Percentiles rank a stretch among this genome's conserved stretches.
Evolutionary conservation across 2,329 filamentous ascomycete species (phyloP).

Genomic region (Alternaria dauci): DNA sequence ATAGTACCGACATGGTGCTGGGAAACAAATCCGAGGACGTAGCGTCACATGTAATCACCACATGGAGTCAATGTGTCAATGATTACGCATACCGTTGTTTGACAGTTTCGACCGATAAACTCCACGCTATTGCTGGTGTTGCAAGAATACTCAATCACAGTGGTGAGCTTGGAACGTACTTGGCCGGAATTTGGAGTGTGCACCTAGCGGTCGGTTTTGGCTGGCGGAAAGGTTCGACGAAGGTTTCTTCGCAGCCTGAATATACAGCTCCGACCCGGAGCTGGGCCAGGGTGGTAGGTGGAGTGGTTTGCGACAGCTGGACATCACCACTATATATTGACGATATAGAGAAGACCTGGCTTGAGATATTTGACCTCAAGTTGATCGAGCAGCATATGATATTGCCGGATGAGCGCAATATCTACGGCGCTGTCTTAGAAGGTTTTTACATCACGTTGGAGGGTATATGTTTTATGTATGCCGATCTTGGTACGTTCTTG

Average conservation of each 20-base stretch:
- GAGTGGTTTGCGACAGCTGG: no score
- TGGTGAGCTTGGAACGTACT: neutral
- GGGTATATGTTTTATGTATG: neutral
- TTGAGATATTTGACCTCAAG: neutral
- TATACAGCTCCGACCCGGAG: neutral
- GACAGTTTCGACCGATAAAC: neutral
- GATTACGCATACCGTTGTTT: neutral
- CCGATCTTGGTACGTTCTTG: no score
- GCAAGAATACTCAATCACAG: neutral
- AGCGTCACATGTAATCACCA: no score
- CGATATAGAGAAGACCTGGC: neutral
- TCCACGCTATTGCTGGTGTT: neutral
- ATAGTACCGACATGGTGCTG: no score
- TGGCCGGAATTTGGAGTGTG: neutral
- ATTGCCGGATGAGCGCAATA: neutral
- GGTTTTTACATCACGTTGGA: neutral
- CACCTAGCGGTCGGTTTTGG: neutral
- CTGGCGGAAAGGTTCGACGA: neutral
- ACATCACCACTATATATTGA: neutral
- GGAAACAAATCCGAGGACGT: no score
- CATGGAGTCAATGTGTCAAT: neutral
- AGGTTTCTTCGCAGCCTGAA: neutral
- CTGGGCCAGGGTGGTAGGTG: neutral
- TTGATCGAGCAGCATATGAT: neutral
- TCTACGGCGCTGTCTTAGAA: neutral